Conservation (phyloP, 2,329 filamentous ascomycete species). For the Diaporthe capsici region DNA sequence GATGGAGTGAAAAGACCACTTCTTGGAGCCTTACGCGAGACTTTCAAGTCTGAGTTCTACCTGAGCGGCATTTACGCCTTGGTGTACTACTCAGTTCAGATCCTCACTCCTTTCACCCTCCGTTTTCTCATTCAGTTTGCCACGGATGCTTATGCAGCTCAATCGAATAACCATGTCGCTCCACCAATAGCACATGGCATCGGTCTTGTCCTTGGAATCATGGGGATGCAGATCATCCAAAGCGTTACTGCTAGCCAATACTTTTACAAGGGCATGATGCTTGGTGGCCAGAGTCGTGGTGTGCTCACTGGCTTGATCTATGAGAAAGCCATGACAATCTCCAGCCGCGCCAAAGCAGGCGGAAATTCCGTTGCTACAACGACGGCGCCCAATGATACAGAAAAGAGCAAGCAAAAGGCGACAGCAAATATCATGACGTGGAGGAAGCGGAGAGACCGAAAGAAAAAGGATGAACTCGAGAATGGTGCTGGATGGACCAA, state of each 20-base stretch:
- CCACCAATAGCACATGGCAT: constrained; percentile 80
- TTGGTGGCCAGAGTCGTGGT: constrained; percentile 86
- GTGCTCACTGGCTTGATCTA: constrained; percentile 90
- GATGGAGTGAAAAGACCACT: constrained; percentile 81
- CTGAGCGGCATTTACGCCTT: constrained; percentile 81
- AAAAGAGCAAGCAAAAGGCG: not conserved
- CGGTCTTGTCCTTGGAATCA: constrained; percentile 87
- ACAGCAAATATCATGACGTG: not conserved
- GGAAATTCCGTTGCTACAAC: constrained; percentile 38
- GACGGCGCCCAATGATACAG: not conserved
- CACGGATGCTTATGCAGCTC: constrained; percentile 77
- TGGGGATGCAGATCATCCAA: constrained; percentile 86
- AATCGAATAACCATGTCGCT: constrained; percentile 63
- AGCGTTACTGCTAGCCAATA: constrained; percentile 90
- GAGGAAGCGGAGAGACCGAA: constrained; percentile 49
- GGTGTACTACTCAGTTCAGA: constrained; percentile 78
- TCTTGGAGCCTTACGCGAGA: constrained; percentile 86
- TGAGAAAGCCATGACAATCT: constrained; percentile 92
- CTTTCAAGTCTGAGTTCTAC: constrained; percentile 87
- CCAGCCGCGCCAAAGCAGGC: constrained; percentile 85
- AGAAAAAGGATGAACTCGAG: constrained; percentile 64
- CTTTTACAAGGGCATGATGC: constrained; percentile 92
- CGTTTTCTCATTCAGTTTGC: constrained; percentile 93
- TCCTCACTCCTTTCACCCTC: constrained; percentile 87
- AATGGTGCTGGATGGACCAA: constrained; percentile 92